A percentile compares a stretch with the other conserved stretches of the same genome.
Evolutionary conservation across 106 monocot species (phyloP).

Genomic region (Iris macrosiphon): DNA sequence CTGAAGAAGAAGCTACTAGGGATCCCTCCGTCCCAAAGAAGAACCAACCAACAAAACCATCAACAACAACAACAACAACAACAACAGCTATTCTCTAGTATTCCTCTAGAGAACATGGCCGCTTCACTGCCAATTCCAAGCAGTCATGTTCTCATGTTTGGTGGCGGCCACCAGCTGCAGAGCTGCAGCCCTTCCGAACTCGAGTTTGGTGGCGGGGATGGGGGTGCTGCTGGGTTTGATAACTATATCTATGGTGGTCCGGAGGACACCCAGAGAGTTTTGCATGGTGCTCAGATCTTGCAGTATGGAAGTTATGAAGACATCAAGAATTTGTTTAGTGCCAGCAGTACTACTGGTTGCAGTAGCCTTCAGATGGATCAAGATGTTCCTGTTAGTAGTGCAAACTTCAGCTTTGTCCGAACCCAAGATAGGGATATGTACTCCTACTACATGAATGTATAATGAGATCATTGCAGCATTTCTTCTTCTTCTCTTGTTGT

Average conservation of each 20-base stretch:
- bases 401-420: not conserved
- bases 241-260: constrained; percentile 1
- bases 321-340: not conserved
- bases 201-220: constrained; percentile 6
- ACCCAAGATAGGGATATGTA: constrained; percentile 9
- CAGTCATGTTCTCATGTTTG: constrained; percentile 2
- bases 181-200: constrained; percentile 10
- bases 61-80: constrained; percentile 4
- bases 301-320: not conserved
- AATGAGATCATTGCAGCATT: not conserved
- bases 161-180: not conserved
- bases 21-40: constrained; percentile 10
- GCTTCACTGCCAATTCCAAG: not conserved
- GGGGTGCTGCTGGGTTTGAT: constrained; percentile 5
- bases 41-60: constrained; percentile 6
- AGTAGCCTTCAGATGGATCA: too few relatives aligned
- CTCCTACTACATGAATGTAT: not conserved
- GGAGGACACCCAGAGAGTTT: not conserved
- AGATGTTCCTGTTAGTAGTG: not conserved
- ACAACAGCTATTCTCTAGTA: not conserved
- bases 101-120: not conserved
- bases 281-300: not conserved
- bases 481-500: too few relatives aligned
- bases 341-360: not conserved
- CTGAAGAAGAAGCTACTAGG: constrained; percentile 44